These are phyloP conservation scores for Rhizodiscina lignyota DNA, from an alignment of 495 filamentous ascomycete genomes.

Conservation along the genomic window DNA sequence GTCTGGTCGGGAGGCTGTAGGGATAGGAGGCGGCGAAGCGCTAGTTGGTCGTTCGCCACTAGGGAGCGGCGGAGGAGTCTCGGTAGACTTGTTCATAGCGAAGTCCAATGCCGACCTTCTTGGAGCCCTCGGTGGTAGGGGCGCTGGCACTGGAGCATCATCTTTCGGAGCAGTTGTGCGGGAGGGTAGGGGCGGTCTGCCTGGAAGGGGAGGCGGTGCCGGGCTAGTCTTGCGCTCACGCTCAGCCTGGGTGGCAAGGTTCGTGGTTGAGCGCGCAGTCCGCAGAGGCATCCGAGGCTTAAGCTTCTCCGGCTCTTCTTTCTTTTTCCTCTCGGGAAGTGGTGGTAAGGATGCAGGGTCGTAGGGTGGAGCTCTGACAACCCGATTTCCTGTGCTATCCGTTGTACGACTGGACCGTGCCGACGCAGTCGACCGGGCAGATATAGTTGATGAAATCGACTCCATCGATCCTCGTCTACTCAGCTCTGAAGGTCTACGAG, in stretches of 20 bases:
- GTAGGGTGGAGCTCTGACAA: slow-evolving; percentile 20
- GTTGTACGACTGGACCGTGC: neutral
- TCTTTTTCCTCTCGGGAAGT: slow-evolving; percentile 15
- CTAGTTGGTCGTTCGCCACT: slow-evolving; percentile 2
- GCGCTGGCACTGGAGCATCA: neutral
- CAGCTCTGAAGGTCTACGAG: slow-evolving; percentile 26
- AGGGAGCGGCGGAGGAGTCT: slow-evolving; percentile 16
- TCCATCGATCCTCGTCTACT: slow-evolving; percentile 1
- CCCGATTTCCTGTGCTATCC: neutral
- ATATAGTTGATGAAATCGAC: neutral
- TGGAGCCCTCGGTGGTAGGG: slow-evolving; percentile 3
- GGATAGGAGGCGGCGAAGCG: slow-evolving; percentile 34
- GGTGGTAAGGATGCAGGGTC: slow-evolving; percentile 20
- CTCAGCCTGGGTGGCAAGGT: neutral
- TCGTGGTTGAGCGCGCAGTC: neutral
- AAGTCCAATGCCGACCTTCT: slow-evolving; percentile 19
- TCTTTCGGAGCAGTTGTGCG: slow-evolving; percentile 2
- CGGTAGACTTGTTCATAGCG: slow-evolving; percentile 20
- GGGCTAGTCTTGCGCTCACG: slow-evolving; percentile 1
- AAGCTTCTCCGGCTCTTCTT: slow-evolving; percentile 3
- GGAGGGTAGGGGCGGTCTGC: slow-evolving; percentile 7
- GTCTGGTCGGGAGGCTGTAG: slow-evolving; percentile 38
- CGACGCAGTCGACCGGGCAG: neutral
- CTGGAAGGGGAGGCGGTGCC: slow-evolving; percentile 3
- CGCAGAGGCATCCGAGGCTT: slow-evolving; percentile 4